These are phyloP conservation scores for Ophiocytium majus DNA, from an alignment of 352 stramenopile genomes.

Conservation along the genomic window DNA sequence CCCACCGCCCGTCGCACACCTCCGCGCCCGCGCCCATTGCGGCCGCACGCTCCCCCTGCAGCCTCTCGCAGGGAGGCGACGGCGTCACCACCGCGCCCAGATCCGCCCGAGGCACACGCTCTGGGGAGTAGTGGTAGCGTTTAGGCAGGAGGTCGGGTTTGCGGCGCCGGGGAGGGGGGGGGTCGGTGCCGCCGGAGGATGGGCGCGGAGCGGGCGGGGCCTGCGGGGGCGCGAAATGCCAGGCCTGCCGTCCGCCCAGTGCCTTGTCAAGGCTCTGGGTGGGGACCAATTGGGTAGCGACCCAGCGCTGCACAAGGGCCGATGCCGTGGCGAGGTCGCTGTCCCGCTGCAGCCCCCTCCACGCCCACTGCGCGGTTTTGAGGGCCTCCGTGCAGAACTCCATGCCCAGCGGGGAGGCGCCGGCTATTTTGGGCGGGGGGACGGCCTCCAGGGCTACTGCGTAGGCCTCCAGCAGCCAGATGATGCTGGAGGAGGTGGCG, in stretches of 20 bases:
- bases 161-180: neutral
- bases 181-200: neutral
- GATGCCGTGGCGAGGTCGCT: neutral
- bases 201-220: neutral
- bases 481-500: neutral
- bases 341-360: neutral
- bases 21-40: neutral
- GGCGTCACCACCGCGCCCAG: conserved; percentile 11
- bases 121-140: neutral
- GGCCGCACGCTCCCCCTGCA: neutral
- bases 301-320: neutral
- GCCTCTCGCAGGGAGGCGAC: neutral
- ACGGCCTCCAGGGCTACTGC: neutral
- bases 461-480: conserved; percentile 16
- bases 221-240: too few relatives aligned
- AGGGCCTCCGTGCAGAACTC: neutral
- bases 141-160: neutral
- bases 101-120: neutral
- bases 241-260: neutral
- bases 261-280: neutral
- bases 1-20: conserved; percentile 4
- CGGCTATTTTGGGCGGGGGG: neutral
- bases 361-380: neutral
- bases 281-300: neutral
- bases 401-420: neutral